Evolutionary conservation across 2,329 filamentous ascomycete species (phyloP).

Genomic region (Epichloe sylvatica): DNA sequence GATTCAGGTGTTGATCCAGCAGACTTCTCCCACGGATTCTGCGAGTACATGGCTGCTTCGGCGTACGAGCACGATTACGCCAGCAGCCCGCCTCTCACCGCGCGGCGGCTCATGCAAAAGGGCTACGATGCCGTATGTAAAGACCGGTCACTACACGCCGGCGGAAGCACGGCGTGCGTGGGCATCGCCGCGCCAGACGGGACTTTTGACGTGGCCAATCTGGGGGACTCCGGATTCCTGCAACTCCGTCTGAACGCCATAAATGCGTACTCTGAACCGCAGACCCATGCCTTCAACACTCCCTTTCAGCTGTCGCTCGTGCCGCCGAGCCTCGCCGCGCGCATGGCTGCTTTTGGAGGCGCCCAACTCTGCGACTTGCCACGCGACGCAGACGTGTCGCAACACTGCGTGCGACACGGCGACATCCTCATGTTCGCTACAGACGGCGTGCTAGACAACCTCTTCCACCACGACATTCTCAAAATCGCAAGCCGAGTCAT

Average conservation of each 20-base stretch:
- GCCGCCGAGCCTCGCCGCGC: slow-evolving; percentile 62
- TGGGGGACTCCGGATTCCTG: slow-evolving; percentile 84
- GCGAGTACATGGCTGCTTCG: slow-evolving; percentile 76
- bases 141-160: slow-evolving; percentile 61
- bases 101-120: slow-evolving; percentile 60
- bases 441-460: slow-evolving; percentile 91
- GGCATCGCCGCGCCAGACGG: slow-evolving; percentile 62
- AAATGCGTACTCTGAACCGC: slow-evolving; percentile 66
- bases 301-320: slow-evolving; percentile 88
- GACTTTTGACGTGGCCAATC: slow-evolving; percentile 72
- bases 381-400: slow-evolving; percentile 66
- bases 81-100: slow-evolving; percentile 31
- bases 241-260: slow-evolving; percentile 77
- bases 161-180: slow-evolving; percentile 87
- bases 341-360: slow-evolving; percentile 73
- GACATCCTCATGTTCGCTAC: slow-evolving; percentile 90
- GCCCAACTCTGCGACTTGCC: slow-evolving; percentile 71
- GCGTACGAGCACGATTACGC: slow-evolving; percentile 44
- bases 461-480: slow-evolving; percentile 81
- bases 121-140: slow-evolving; percentile 72
- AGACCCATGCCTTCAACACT: slow-evolving; percentile 96
- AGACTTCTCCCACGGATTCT: slow-evolving; percentile 87
- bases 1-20: slow-evolving; percentile 87
- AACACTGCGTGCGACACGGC: slow-evolving; percentile 67
- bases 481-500: slow-evolving; percentile 66